Conservation (phyloP, 345 rosid genomes). For the Alliaria petiolata region DNA sequence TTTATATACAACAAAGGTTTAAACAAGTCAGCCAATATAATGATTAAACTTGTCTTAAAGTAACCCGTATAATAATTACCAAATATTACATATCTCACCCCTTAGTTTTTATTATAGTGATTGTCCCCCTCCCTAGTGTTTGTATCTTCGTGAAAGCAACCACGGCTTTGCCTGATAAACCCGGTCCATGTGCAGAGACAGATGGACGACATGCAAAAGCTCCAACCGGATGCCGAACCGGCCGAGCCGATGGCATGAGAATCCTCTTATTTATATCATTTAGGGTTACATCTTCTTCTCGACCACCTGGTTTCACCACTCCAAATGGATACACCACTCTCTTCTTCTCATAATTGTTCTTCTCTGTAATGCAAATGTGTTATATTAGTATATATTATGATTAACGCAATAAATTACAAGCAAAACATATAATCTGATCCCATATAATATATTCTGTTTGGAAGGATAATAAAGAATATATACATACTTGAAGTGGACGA, state of each 20-base stretch:
- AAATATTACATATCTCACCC: slow-evolving; percentile 43
- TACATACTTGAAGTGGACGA: slow-evolving; percentile 20
- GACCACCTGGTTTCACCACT: slow-evolving; percentile 93
- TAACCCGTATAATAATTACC: neutral
- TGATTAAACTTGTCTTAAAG: neutral
- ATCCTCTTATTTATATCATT: slow-evolving; percentile 84
- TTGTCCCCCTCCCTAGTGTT: slow-evolving; percentile 88
- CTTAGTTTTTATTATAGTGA: slow-evolving; percentile 92
- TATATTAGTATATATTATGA: neutral
- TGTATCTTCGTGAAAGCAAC: slow-evolving; percentile 90
- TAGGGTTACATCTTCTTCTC: slow-evolving; percentile 74
- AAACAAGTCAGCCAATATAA: slow-evolving; percentile 1
- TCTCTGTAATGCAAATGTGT: neutral
- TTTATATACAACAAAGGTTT: slow-evolving; percentile 12
- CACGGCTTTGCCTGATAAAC: slow-evolving; percentile 90
- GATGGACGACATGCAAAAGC: slow-evolving; percentile 83
- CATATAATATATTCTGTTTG: neutral
- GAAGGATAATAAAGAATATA: neutral
- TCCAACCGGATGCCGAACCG: slow-evolving; percentile 95
- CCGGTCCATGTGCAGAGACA: slow-evolving; percentile 63
- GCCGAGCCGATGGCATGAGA: slow-evolving; percentile 78
- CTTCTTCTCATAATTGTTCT: slow-evolving; percentile 20
- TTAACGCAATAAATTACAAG: neutral
- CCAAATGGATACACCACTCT: slow-evolving; percentile 93
- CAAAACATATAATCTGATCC: neutral